Conservation (phyloP, 2,329 filamentous ascomycete species). For the Colletotrichum lini region DNA sequence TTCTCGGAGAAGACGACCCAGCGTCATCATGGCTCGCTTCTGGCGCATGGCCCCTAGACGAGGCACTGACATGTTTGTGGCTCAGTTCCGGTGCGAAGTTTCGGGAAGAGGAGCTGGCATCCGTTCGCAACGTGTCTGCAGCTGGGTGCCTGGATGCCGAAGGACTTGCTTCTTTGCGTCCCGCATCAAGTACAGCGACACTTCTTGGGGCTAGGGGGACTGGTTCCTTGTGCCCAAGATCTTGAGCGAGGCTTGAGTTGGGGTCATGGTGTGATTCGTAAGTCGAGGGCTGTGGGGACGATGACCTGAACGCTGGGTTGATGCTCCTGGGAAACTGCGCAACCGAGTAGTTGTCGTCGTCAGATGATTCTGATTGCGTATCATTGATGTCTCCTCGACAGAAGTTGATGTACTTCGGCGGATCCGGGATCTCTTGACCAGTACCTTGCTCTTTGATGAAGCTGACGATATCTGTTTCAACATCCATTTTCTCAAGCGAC, state of each 20-base stretch:
- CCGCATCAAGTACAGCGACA: conserved; percentile 3
- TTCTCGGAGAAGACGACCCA: conserved; percentile 44
- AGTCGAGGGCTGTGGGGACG: conserved; percentile 93
- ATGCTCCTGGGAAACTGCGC: conserved; percentile 96
- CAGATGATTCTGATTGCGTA: conserved; percentile 83
- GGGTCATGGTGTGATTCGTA: conserved; percentile 95
- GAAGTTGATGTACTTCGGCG: conserved; percentile 99
- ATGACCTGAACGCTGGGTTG: conserved; percentile 95
- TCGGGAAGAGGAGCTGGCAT: conserved; percentile 10
- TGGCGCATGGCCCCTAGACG: background rate
- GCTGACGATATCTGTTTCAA: conserved; percentile 90
- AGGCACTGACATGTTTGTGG: background rate
- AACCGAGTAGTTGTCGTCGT: conserved; percentile 92
- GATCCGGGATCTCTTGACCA: conserved; percentile 96
- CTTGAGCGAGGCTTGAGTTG: conserved; percentile 78
- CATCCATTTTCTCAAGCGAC: conserved; percentile 94
- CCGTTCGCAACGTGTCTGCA: conserved; percentile 4
- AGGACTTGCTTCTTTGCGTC: conserved; percentile 25
- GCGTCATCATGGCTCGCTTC: conserved; percentile 6
- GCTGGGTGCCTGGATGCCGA: conserved; percentile 20
- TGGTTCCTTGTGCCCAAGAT: conserved; percentile 64
- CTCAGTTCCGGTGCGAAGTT: conserved; percentile 1
- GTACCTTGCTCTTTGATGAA: conserved; percentile 94
- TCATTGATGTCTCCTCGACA: conserved; percentile 90
- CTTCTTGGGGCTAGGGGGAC: background rate